A percentile compares a stretch with the other conserved stretches of the same genome.
Conservation (phyloP, 2,329 filamentous ascomycete species). For the Teratosphaeria destructans region DNA sequence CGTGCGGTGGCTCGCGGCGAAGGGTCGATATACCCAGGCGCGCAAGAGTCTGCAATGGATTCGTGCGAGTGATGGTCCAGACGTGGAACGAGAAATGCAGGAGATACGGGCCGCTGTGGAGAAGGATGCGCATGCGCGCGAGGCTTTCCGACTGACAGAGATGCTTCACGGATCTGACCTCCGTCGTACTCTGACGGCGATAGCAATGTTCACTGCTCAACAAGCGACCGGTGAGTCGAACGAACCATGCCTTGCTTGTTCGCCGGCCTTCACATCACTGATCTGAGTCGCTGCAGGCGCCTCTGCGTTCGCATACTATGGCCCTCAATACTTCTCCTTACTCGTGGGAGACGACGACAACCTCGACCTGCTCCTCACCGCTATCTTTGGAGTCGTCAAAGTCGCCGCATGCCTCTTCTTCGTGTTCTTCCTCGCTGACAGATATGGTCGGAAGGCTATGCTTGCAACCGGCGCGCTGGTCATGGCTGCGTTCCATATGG, state of each 20-base stretch:
- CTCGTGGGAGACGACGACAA: conserved; percentile 37
- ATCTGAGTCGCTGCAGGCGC: conserved; percentile 24
- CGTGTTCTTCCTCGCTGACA: conserved; percentile 44
- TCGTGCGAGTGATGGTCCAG: conserved; percentile 32
- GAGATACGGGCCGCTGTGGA: conserved; percentile 41
- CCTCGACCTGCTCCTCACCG: conserved; percentile 39
- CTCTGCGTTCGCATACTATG: conserved; percentile 46
- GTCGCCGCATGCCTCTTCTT: conserved; percentile 41
- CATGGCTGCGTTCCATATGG: conserved; percentile 28
- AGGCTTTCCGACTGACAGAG: conserved; percentile 24
- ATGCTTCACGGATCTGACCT: conserved; percentile 36
- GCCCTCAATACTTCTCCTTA: conserved; percentile 45
- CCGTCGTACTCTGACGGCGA: conserved; percentile 34
- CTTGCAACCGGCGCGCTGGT: conserved; percentile 20
- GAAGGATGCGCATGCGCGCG: conserved; percentile 33
- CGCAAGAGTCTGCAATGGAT: conserved; percentile 43
- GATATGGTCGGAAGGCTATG: conserved; percentile 33
- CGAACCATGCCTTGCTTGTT: background rate
- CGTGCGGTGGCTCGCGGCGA: conserved; percentile 40
- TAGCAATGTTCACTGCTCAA: conserved; percentile 41
- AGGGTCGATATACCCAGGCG: conserved; percentile 36
- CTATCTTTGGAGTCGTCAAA: conserved; percentile 45
- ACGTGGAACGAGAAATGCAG: conserved; percentile 36
- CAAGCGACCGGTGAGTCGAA: conserved; percentile 35
- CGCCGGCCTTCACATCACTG: background rate